A percentile compares a stretch with the other conserved stretches of the same genome.
Evolutionary conservation across 1,284 basidiomycete genomes (phyloP).

Genomic region (Lignosus rhinocerotis): DNA sequence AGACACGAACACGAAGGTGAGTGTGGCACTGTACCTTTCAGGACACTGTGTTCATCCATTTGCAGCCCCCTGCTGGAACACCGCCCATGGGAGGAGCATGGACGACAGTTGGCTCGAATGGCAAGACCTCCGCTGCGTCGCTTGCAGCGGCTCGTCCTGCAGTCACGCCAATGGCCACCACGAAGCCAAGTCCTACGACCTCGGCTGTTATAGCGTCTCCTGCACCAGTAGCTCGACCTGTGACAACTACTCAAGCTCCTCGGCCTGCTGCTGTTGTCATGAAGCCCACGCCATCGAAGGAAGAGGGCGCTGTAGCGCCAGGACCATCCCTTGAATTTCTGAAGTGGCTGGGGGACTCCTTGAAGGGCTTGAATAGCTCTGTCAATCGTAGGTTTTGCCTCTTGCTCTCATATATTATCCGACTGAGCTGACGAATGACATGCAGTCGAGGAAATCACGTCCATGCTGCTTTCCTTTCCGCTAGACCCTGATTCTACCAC

Average conservation of each 20-base stretch:
- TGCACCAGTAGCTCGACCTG: conserved; percentile 38
- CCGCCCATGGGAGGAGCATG: conserved; percentile 60
- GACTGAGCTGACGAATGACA: conserved; percentile 7
- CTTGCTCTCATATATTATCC: conserved; percentile 3
- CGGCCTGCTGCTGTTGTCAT: conserved; percentile 38
- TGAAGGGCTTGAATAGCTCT: conserved; percentile 82
- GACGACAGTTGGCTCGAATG: conserved; percentile 83
- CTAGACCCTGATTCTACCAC: conserved; percentile 83
- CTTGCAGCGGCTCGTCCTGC: conserved; percentile 29
- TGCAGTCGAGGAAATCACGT: conserved; percentile 89
- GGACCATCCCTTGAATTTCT: conserved; percentile 86
- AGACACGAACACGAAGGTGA: conserved; percentile 76
- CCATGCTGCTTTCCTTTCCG: conserved; percentile 89
- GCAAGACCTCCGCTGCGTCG: conserved; percentile 51
- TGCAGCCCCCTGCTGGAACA: conserved; percentile 25
- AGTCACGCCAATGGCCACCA: conserved; percentile 31
- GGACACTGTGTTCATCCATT: not conserved
- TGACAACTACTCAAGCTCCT: conserved; percentile 22
- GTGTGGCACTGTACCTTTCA: not conserved
- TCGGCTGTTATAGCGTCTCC: conserved; percentile 25
- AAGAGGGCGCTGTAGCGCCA: conserved; percentile 59
- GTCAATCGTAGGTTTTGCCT: conserved; percentile 67
- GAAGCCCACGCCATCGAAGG: conserved; percentile 43
- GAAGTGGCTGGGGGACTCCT: conserved; percentile 86
- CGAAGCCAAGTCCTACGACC: conserved; percentile 27